Percentiles rank a stretch among this genome's conserved stretches.
Evolutionary conservation across 768 basidiomycete species (phyloP).

Genomic region (Sarcomyxa edulis): DNA sequence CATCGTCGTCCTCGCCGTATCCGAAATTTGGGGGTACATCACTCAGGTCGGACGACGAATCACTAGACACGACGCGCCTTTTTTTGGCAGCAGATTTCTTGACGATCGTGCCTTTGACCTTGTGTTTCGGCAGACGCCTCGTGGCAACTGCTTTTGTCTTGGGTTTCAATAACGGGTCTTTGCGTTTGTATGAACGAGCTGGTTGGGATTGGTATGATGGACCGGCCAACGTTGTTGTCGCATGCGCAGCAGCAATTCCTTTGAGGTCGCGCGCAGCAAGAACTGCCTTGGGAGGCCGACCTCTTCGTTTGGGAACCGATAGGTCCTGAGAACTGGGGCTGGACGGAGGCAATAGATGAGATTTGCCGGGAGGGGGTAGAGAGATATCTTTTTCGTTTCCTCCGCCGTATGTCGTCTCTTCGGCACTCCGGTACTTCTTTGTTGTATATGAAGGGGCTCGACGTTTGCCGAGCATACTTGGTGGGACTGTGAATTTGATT

Average conservation of each 20-base stretch:
- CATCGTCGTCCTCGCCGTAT: conserved; percentile 22
- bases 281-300: conserved; percentile 50
- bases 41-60: conserved; percentile 28
- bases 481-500: conserved; percentile 69
- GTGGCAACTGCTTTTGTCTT: conserved; percentile 15
- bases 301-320: conserved; percentile 50
- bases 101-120: conserved; percentile 21
- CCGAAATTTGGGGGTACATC: conserved; percentile 28
- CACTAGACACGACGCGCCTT: conserved; percentile 24
- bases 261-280: conserved; percentile 27
- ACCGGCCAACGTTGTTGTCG: conserved; percentile 10
- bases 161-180: conserved; percentile 12
- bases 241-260: conserved; percentile 13
- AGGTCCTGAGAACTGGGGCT: conserved; percentile 12
- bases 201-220: conserved; percentile 11
- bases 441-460: conserved; percentile 16
- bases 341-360: conserved; percentile 10
- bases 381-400: conserved; percentile 29
- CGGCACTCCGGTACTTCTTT: conserved; percentile 24
- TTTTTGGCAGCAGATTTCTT: conserved; percentile 27
- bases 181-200: conserved; percentile 7
- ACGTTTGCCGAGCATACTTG: conserved; percentile 44
- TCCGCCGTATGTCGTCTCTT: conserved; percentile 34
- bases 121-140: conserved; percentile 18
- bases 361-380: conserved; percentile 11